phyloP scores from a whole-genome alignment of 495 filamentous ascomycete genomes.

The Aspergillus saccharolyticus region DNA sequence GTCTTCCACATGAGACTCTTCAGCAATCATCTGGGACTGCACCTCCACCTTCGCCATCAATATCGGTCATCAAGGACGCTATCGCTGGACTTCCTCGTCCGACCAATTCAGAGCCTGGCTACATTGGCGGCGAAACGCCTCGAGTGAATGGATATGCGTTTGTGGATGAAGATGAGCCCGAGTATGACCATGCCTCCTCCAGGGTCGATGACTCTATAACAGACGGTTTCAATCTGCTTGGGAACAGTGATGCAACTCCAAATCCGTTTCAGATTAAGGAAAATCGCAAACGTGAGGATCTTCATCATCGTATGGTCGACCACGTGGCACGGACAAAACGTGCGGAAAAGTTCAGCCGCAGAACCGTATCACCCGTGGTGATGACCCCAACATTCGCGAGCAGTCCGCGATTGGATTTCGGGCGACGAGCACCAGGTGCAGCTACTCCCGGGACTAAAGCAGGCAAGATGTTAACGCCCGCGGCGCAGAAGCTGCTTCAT shows the following conservation, averaged over 20 bases:
- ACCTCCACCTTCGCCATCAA: constrained; percentile 68
- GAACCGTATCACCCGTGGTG: constrained; percentile 51
- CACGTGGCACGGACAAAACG: constrained; percentile 69
- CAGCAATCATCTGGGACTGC: constrained; percentile 26
- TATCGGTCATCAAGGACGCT: constrained; percentile 81
- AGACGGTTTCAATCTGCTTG: constrained; percentile 42
- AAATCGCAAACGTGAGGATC: constrained; percentile 69
- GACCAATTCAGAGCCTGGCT: constrained; percentile 61
- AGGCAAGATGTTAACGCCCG: constrained; percentile 54
- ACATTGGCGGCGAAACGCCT: constrained; percentile 71
- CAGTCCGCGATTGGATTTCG: constrained; percentile 59
- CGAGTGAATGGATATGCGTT: constrained; percentile 90
- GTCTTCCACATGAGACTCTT: constrained; percentile 43
- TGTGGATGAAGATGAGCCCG: constrained; percentile 74
- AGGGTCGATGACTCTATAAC: constrained; percentile 3
- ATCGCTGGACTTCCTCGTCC: constrained; percentile 69
- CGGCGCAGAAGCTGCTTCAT: constrained; percentile 71
- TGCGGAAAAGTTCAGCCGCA: constrained; percentile 43
- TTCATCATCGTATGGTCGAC: constrained; percentile 91
- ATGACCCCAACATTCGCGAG: constrained; percentile 70
- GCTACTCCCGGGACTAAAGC: constrained; percentile 10
- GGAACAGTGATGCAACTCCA: constrained; percentile 54
- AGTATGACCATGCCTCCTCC: constrained; percentile 18
- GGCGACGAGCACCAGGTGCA: constrained; percentile 47
- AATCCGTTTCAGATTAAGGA: constrained; percentile 82